Evolutionary conservation across 768 basidiomycete species (phyloP), one percentile per base, ranked within the genome.

Genomic region (Exidia glandulosa): DNA sequence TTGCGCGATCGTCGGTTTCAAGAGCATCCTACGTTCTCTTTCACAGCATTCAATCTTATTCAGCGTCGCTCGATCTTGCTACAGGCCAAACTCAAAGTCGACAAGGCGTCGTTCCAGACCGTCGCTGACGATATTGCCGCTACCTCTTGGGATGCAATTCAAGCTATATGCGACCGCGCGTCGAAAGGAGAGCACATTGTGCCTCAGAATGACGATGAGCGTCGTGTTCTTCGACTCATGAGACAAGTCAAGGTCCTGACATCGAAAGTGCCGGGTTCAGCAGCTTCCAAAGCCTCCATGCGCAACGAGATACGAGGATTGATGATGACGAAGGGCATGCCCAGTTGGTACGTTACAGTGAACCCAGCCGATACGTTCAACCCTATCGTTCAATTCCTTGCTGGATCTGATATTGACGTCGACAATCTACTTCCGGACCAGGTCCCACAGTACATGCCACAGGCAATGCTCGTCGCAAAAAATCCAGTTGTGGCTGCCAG

Each of bases 401-500:
- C 63, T 45, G 66, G 66, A 14, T 41, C 63, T 0, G 64, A 64
- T 19, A 41, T 67, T 56, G 59, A 67, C 58, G 31, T 67, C 6
- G 62, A 67, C 32, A 60, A 58, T 25, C 56, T 66, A 23, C 64
- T 66, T 62, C 58, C 64, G 0, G 64, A 67, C 0, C 50, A 77
- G 0, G 62, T 73, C 0, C 70, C 75, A 0, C 59, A 69, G 2
- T 72, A 66, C 37, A 63, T 59, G 56, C 64, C 76, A 23, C 76
- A 77, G 47, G 41, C 73, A 0, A 37, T 67, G 1, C 58, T 76
- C 0, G 57, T 79, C 3, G 77, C 79, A 0, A 61, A 68, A 57
- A 75, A 80, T 65, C 78, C 79, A 0, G 59, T 61, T 5, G 61
- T 74, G 0, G 74, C 73, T 1, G 73, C 76, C 0, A 63, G 71